Evolutionary conservation across 345 rosid genomes (phyloP).

Genomic region (Murraya paniculata): DNA sequence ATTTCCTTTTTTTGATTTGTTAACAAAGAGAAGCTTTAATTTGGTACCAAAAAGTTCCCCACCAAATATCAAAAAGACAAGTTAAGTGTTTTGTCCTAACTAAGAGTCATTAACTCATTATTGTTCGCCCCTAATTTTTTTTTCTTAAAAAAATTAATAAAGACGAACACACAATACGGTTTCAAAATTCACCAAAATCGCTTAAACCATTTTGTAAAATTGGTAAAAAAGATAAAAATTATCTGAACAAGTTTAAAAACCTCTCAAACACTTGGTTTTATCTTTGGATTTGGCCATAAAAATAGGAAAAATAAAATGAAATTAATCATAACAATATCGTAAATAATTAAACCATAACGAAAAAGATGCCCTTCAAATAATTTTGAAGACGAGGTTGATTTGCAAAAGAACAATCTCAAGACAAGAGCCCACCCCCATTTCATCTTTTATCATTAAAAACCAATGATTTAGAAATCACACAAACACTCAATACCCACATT

Average conservation of each 20-base stretch:
- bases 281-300: neutral
- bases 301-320: neutral
- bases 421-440: neutral
- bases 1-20: too few species aligned
- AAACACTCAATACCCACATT: neutral
- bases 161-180: too few species aligned
- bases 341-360: neutral
- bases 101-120: neutral
- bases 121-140: neutral
- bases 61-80: neutral
- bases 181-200: too few species aligned
- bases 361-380: neutral
- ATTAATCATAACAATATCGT: neutral
- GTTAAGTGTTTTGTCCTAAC: too few species aligned
- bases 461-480: neutral
- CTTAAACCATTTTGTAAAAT: too few species aligned
- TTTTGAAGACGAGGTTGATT: neutral
- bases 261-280: neutral
- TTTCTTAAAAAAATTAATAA: too few species aligned
- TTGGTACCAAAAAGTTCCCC: neutral
- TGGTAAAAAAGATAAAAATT: too few species aligned
- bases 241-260: neutral
- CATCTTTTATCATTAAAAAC: neutral
- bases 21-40: neutral
- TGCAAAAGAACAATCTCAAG: neutral